Evolutionary conservation across 2,329 filamentous ascomycete species (phyloP), one percentile per base, ranked within the genome.

Genomic region (Hysterium pulicare): DNA sequence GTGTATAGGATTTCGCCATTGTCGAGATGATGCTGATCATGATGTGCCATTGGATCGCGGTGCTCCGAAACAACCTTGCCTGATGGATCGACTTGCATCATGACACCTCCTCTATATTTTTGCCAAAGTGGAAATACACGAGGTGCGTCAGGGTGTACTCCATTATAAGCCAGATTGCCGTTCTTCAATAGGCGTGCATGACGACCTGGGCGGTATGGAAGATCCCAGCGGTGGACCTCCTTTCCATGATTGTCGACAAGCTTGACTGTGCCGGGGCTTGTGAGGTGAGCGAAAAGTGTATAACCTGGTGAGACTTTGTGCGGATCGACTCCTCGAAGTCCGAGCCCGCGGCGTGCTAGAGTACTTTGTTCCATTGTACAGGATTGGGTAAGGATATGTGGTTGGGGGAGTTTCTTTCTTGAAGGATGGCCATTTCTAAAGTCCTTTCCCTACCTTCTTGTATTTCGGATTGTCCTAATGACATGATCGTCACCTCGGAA

Each of bases 61-160:
- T 64, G 70, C 42, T 72, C 64, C 21, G 62, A 61, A 0, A 73
- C 42, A 2, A 71, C 54, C 2, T 69, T 62, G 11, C 71, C 70
- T 0, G 51, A 40, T 1, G 62, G 54, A 38, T 67, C 61, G 10
- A 73, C 49, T 51, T 74, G 58, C 37, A 64, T 61, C 71, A 74
- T 74, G 3, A 71, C 54, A 1, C 71, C 71, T 7, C 71, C 71
- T 9, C 70, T 55, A 44, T 74, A 74, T 41, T 74, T 74, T 31
- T 69, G 63, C 57, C 64, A 74, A 38, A 73, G 63, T 1, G 69
- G 69, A 43, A 73, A 74, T 4, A 65, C 58, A 5, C 52, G 53
- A 4, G 69, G 68, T 2, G 60, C 59, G 41, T 68, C 54, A 3
- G 70, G 68, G 37, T 68, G 69, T 2, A 70, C 62, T 7, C 62